Evolutionary conservation across 352 stramenopile genomes (phyloP).

Genomic region (Phytophthora aleatoria): DNA sequence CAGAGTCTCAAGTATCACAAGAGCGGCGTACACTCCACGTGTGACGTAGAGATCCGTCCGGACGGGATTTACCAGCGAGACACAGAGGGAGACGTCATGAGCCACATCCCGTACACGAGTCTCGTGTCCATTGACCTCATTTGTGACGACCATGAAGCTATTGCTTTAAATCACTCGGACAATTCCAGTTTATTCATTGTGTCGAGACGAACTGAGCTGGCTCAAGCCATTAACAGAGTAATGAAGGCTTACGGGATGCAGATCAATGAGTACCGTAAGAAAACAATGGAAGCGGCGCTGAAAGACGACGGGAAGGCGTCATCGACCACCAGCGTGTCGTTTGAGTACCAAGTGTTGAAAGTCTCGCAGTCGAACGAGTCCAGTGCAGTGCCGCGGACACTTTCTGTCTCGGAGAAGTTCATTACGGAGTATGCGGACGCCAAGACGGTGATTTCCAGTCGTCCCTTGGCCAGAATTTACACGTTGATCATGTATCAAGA

Average conservation of each 20-base stretch:
- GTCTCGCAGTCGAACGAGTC: constrained; percentile 54
- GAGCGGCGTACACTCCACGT: constrained; percentile 62
- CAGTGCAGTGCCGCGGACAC: constrained; percentile 37
- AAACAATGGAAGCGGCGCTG: constrained; percentile 65
- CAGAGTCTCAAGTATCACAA: constrained; percentile 66
- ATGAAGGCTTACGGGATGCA: constrained; percentile 82
- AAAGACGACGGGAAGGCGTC: constrained; percentile 49
- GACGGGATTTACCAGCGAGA: constrained; percentile 83
- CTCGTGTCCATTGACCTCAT: constrained; percentile 85
- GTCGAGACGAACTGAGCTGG: constrained; percentile 65
- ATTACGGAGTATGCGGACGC: constrained; percentile 65
- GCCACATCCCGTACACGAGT: constrained; percentile 82
- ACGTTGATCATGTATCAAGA: constrained; percentile 71
- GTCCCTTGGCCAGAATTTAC: constrained; percentile 73
- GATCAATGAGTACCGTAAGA: constrained; percentile 87
- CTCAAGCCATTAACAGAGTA: constrained; percentile 66
- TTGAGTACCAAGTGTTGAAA: constrained; percentile 74
- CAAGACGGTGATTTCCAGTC: constrained; percentile 66
- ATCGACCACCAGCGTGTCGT: constrained; percentile 46
- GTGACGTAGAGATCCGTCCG: constrained; percentile 68
- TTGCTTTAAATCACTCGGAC: constrained; percentile 79
- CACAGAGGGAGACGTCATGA: constrained; percentile 76
- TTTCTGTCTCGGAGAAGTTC: constrained; percentile 74
- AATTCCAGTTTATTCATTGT: constrained; percentile 85
- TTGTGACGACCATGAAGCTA: constrained; percentile 73